Conservation (phyloP, 2,329 filamentous ascomycete species). For the Pestalotiopsis sp. region DNA sequence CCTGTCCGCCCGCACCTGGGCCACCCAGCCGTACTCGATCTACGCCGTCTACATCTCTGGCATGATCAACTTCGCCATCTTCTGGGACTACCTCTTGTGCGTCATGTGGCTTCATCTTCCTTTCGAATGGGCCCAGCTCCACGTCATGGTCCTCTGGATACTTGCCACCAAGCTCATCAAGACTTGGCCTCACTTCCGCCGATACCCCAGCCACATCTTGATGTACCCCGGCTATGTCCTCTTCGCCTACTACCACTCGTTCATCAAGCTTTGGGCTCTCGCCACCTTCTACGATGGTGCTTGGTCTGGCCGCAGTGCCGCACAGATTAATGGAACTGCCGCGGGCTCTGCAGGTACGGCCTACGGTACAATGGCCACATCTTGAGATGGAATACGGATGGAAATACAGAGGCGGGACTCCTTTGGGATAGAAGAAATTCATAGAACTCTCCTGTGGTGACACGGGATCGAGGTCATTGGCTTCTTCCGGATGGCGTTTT, state of each 20-base stretch:
- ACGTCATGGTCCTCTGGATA: constrained; percentile 45
- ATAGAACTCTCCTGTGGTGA: not conserved
- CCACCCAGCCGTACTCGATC: constrained; percentile 50
- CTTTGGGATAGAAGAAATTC: not conserved
- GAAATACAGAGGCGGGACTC: not conserved
- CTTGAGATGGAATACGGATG: not conserved
- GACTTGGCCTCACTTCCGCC: constrained; percentile 52
- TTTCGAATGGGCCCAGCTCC: not conserved
- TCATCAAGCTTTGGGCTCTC: constrained; percentile 59
- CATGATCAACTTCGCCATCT: constrained; percentile 57
- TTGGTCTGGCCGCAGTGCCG: constrained; percentile 42
- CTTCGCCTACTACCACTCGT: constrained; percentile 61
- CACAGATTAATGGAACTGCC: constrained; percentile 3
- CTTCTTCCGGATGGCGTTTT: not conserved
- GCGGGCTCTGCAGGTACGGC: not conserved
- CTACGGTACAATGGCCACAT: not conserved
- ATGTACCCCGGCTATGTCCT: constrained; percentile 52
- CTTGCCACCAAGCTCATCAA: constrained; percentile 60
- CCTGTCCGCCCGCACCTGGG: constrained; percentile 39
- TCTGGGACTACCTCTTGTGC: constrained; percentile 51
- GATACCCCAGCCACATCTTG: constrained; percentile 52
- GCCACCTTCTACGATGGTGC: constrained; percentile 51
- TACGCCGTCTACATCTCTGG: constrained; percentile 59
- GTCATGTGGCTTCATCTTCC: constrained; percentile 26
- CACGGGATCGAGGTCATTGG: not conserved